These are phyloP conservation scores for Cutaneotrichosporon sp. DNA, from an alignment of 1,284 basidiomycete genomes.

Conservation along the genomic window DNA sequence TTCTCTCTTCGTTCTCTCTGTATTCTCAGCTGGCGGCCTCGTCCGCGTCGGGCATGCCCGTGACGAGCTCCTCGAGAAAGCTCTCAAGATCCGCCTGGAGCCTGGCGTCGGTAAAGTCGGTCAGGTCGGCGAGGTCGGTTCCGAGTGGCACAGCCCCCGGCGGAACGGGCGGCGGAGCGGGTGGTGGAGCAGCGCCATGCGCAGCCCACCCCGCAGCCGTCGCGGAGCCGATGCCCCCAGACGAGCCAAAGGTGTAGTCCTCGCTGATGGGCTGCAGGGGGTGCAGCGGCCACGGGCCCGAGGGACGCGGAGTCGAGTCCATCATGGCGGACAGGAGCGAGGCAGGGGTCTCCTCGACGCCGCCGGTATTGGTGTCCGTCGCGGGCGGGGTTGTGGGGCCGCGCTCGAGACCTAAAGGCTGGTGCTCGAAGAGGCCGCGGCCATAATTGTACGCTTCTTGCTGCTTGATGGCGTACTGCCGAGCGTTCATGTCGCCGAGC, in stretches of 20 bases:
- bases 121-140: background rate
- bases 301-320: background rate
- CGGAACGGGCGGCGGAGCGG: too few species aligned
- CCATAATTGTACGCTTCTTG: background rate
- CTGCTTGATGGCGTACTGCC: background rate
- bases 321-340: background rate
- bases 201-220: background rate
- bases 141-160: background rate
- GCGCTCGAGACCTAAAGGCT: background rate
- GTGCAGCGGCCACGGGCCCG: background rate
- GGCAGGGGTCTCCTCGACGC: too few species aligned
- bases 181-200: background rate
- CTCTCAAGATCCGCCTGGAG: conserved; percentile 2
- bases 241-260: background rate
- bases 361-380: too few species aligned
- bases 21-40: too few species aligned
- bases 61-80: background rate
- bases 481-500: conserved; percentile 1
- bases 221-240: background rate
- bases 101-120: background rate
- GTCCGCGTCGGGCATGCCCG: background rate
- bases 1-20: too few species aligned
- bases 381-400: too few species aligned
- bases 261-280: background rate
- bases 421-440: background rate